These are phyloP conservation scores for Aspergillus sp. DNA, from an alignment of 2,329 filamentous ascomycete species.

Conservation along the genomic window DNA sequence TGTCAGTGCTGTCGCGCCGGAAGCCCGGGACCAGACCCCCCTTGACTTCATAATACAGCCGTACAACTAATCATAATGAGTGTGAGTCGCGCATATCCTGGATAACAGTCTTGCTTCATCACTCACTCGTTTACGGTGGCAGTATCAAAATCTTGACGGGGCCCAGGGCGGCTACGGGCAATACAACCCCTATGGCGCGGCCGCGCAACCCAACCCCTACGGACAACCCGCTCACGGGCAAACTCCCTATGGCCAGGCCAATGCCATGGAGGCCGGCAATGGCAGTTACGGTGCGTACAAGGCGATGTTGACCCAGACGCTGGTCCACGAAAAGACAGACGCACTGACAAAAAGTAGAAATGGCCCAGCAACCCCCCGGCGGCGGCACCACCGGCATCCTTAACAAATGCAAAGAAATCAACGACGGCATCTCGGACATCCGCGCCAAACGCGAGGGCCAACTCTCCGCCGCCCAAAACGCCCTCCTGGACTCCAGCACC, in stretches of 20 bases:
- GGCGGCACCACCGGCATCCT: constrained; percentile 67
- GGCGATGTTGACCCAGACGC: no score
- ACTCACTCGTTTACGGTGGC: constrained; percentile 9
- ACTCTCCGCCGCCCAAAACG: constrained; percentile 56
- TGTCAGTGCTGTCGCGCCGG: neutral
- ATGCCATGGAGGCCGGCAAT: constrained; percentile 26
- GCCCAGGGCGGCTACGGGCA: constrained; percentile 42
- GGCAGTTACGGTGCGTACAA: constrained; percentile 28
- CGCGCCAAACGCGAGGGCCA: constrained; percentile 48
- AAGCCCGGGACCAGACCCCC: neutral
- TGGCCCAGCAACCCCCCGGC: constrained; percentile 20
- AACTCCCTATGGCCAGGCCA: constrained; percentile 21
- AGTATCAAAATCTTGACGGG: constrained; percentile 24
- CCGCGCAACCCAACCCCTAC: constrained; percentile 25
- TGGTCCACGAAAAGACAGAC: neutral
- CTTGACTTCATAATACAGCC: neutral
- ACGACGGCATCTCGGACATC: constrained; percentile 66
- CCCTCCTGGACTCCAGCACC: constrained; percentile 67
- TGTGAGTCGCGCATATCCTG: constrained; percentile 36
- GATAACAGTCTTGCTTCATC: neutral
- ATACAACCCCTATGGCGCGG: constrained; percentile 46
- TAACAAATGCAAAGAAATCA: constrained; percentile 75
- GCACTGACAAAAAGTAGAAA: neutral
- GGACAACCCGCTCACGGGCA: constrained; percentile 17
- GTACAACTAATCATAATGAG: constrained; percentile 37